Evolutionary conservation across 345 rosid species (phyloP), one percentile per base, ranked within the genome.

Genomic region (Citrus maxima): DNA sequence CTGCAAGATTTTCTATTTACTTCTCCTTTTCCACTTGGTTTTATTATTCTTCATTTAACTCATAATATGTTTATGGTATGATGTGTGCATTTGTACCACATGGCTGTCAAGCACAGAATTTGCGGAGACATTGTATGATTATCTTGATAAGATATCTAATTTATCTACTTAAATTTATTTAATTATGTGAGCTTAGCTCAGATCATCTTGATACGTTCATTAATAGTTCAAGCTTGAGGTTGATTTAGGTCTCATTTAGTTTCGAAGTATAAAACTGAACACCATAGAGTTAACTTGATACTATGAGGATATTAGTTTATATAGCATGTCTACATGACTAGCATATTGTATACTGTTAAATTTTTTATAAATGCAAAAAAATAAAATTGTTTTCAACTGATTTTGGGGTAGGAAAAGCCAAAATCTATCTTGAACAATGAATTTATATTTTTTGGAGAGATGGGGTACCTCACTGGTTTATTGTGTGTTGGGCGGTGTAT

Each of bases 1-100:
- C 97, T 5, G 95, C 93, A 89, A 87, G 92, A 40, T 40, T 30
- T 65, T 63, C 70, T 21, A 18, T 58, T 62, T 12, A 13, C 40
- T 72, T 77, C 58, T 37, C 32, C 73, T 68, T 74, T 58, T 51
- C 14, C 24, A 2, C n/a, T 40, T 40, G 46, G 46, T 40, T 40
- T 40, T 40, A 40, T 40, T 40, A 9, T 40, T 40, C 13, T 9
- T 40, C 9, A 40, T 40, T 40, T 8, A 40, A 40, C 46, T 40
- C 28, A 18, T 40, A 19, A 40, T 37, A 34, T 27, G 10, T 64
- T 1, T 32, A 63, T 63, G 68, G 38, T 27, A 22, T n/a, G 28
- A 4, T 5, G 32, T 56, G 51, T 75, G 30, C 30, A 21, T 64
- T 28, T n/a, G 34, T 22, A 7, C 27, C 32, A 14, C 35, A 54